Conservation (phyloP, 306 rosid genomes). For the Castanopsis chinensis region DNA sequence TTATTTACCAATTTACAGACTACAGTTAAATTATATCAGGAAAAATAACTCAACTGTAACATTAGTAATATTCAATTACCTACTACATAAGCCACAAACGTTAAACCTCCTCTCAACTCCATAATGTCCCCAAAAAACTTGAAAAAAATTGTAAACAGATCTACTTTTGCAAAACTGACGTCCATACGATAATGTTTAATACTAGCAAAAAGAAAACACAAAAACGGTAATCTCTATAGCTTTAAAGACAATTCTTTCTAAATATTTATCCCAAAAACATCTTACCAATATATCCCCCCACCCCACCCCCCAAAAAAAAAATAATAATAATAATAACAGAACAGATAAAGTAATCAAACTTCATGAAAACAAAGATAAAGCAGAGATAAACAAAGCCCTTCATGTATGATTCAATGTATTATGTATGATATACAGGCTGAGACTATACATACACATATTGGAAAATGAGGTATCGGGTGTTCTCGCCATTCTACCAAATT, state of each 20-base stretch:
- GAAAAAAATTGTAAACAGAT: too few relatives aligned
- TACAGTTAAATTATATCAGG: neutral
- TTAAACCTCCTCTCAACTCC: neutral
- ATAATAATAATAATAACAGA: too few relatives aligned
- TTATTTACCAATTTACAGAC: neutral
- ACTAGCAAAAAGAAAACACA: neutral
- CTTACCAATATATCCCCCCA: too few relatives aligned
- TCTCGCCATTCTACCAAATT: neutral
- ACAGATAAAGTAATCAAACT: too few relatives aligned
- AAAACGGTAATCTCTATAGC: neutral
- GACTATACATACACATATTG: neutral
- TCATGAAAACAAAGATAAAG: too few relatives aligned
- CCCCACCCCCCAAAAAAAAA: too few relatives aligned
- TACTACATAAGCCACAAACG: neutral
- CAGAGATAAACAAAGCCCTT: too few relatives aligned
- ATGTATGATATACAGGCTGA: neutral
- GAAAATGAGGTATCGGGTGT: neutral
- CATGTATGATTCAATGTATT: neutral
- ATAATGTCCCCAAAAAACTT: neutral
- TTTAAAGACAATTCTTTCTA: neutral
- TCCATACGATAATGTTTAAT: neutral
- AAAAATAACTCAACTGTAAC: neutral
- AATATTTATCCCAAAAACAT: neutral
- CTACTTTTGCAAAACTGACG: neutral
- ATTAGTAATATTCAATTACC: neutral